Evolutionary conservation across 768 basidiomycete genomes (phyloP).

Genomic region (Fomitopsis serialis): DNA sequence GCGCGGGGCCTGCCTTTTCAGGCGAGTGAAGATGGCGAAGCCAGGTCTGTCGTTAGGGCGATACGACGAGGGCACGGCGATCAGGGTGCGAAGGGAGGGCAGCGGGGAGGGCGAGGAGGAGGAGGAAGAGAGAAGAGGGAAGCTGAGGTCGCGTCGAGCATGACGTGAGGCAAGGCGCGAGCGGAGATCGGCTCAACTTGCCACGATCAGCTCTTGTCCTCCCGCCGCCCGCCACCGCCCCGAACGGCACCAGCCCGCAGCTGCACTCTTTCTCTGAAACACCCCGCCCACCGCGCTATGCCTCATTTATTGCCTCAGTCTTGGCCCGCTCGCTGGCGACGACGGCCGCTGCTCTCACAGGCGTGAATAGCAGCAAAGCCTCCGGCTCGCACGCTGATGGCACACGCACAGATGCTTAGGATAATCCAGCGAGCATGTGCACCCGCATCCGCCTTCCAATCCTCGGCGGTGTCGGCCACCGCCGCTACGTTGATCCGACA

Average conservation of each 20-base stretch:
- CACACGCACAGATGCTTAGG: neutral
- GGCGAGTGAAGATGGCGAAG: neutral
- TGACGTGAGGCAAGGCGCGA: neutral
- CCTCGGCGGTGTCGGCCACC: neutral
- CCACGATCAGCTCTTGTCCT: neutral
- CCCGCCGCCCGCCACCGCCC: neutral
- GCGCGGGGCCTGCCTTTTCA: neutral
- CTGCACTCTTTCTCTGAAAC: neutral
- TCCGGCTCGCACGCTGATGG: neutral
- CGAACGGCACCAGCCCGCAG: neutral
- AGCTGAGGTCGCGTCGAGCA: neutral
- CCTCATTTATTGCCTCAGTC: neutral
- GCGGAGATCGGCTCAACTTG: neutral
- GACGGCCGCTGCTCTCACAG: neutral
- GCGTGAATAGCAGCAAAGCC: constrained; percentile 1
- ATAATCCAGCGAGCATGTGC: neutral
- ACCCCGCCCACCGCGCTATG: neutral
- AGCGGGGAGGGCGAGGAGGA: neutral
- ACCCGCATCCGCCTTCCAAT: neutral
- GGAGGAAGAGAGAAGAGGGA: neutral
- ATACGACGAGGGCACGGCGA: neutral
- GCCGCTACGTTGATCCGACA: neutral
- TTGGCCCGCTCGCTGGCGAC: neutral
- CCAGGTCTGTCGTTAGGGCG: neutral
- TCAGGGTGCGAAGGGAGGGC: neutral